Base-by-base conservation (phyloP, 352 stramenopile species). In the Thraustochytrium sp. region DNA sequence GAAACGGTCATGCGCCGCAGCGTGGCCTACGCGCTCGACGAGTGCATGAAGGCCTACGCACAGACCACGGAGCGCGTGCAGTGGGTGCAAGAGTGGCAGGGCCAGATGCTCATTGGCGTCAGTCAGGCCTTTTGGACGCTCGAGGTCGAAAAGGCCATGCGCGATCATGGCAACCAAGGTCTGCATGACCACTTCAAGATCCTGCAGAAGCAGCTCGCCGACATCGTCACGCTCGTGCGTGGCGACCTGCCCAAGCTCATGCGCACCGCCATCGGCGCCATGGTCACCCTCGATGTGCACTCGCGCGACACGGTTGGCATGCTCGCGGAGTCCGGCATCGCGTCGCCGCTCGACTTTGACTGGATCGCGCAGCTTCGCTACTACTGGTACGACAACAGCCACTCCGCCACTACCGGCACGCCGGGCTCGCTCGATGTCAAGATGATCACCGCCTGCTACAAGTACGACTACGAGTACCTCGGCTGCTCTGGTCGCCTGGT, bases 261-360 rank as follows among this genome's bases (percentile, higher is more conserved):
- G 63, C 61, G 84, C 86, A 88, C 94, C 40, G 96, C 92, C 18
- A 92, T 96, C 40, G 93, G 93, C 2, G 93, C 94, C 1, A 85
- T 98, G 26, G 96, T 92, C 0, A 94, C 98, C 74, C 97, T 98
- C 55, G 95, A 98, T 82, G 95, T 98, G n/a, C 95, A 98, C 82
- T 93, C 93, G 16, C 92, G 95, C 40, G 95, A 98, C 85, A 93
- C 98, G 34, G 97, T 95, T 18, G 89, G 90, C 9, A 94, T 95
- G 54, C 87, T 98, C 13, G 92, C 95, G 21, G 88, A 92, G 34
- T 89, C 95, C 76, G 94, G 95, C 51, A 92, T 98, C 34, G 87
- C 91, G 8, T 85, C 82, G 38, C 92, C 90, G 2, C 95, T 94
- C 23, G 94, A 97, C 61, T 98, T 98, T 76, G 94, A 95, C 61